Base-by-base conservation (phyloP, 2,329 filamentous ascomycete species). In the Thelonectria rubi region DNA sequence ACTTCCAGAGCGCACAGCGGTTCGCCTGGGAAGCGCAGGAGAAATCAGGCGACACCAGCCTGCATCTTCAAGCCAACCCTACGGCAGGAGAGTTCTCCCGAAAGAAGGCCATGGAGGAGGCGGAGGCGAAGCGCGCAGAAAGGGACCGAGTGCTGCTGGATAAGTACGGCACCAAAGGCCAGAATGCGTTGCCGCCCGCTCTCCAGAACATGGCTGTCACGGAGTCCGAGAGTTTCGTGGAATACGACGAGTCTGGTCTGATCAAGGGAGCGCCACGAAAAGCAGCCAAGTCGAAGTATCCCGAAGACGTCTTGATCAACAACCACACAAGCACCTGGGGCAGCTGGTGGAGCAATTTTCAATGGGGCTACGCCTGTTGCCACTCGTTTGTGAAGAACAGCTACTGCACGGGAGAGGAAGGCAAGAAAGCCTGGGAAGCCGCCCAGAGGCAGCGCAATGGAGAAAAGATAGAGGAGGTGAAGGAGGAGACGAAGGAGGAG, bases 11-110 rank as follows among this genome's bases (percentile, higher is more conserved):
- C 66, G 95, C 95, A 32, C 93, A 97, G 74, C 84, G 85, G 42
- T 95, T 97, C 72, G 95, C 95, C 0, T 99, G 95, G 95, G 95
- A 99, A 76, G 90, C 91, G 15, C 94, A 98, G 76, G 94, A 98
- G 77, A 86, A 86, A 63, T 87, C 86, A 18, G 91, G 91, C 63
- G 87, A 91, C 72, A 91, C 93, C 46, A 90, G 89, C 65, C 84
- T 94, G 63, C 96, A 99, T 83, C 77, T 99, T 15, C 95, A 99
- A 76, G 95, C 95, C 24, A 99, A 99, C 74, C 95, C 95, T 1
- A 99, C 95, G 0, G 93, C 93, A 1, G 95, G 94, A 56, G 94
- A 95, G 70, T 88, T 94, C 60, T 85, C 88, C 65, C 88, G 93
- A 34, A 94, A 92, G 78, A 92, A 93, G 74, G 91, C 95, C 73